Base-by-base conservation (phyloP, 352 stramenopile genomes). In the Globisporangium rhizosaccharum region DNA sequence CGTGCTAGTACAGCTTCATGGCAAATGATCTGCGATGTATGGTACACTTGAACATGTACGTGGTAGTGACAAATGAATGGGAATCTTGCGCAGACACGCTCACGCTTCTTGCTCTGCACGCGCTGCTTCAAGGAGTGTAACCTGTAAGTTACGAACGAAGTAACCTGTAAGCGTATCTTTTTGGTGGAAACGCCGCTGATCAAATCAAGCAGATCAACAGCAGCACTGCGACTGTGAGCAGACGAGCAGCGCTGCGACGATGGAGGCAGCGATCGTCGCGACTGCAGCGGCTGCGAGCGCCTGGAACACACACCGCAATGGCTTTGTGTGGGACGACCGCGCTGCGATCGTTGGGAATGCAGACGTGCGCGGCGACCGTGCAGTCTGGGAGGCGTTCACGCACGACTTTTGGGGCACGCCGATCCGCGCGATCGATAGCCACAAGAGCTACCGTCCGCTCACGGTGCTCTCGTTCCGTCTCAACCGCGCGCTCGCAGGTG, bases 301-400 rank as follows among this genome's bases (percentile, higher is more conserved):
- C 36, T 71, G 67, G 64, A 82, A 73, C 47, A 82, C 79, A 41
- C 67, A 83, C 15, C 23, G 57, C 11, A 84, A 84, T 45, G 73
- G 66, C 25, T 92, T 96, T 58, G 82, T 95, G 25, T 95, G 85
- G 87, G 87, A 96, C 68, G 88, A 96, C 66, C 74, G 85, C 53
- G 79, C 79, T 17, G 85, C 87, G 3, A 67, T 96, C 39, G 25
- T 79, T 8, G 46, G 28, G 8, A 92, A 92, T 61, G 44, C 47
- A 3, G 82, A 92, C 62, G 69, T 86, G 25, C 61, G 70, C 36
- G 56, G 52, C 10, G 61, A 68, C 23, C 46, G 42, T 6, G 52
- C 63, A 15, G 70, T 70, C 59, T 64, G 37, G n/a, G 59, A 82
- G 20, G 47, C 86, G 33, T 86, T 88, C 41, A 23, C 26, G 15